Evolutionary conservation across 371 early-diverging fungal genomes (phyloP), one percentile per base, ranked within the genome.

Genomic region (Rhizopus microsporus): DNA sequence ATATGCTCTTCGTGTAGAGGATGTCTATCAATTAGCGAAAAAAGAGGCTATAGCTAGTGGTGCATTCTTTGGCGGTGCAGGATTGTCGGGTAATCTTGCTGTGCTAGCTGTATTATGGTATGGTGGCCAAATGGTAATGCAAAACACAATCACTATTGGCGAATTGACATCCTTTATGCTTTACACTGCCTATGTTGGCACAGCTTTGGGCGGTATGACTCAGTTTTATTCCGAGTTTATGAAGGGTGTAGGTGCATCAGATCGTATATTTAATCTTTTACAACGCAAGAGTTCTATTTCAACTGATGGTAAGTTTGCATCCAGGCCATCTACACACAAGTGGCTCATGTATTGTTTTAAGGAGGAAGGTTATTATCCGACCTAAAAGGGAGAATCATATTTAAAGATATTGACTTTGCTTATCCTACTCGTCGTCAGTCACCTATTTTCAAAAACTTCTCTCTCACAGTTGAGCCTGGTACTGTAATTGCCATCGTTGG

Each of bases 231-330:
- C 89, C 7, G 91, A 92, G 62, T 80, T 89, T 15, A 91, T 89
- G 88, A 93, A 92, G 67, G 94, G 92, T 44, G 75, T 88, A 17
- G 91, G 92, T 62, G 92, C 94, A 17, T 82, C 86, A 12, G 74
- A 81, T 29, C 79, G 93, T 6, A 59, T 92, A 17, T 93, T 94
- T 72, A 73, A 83, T 10, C 57, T 91, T 23, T 61, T 92, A 34
- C 80, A 90, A 29, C 76, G 81, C 33, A 56, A 72, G 40, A 85
- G 88, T 5, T 53, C 68, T 0, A 88, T 93, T 34, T 49, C 12
- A 1, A 31, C 59, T 10, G 67, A 70, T 7, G 48, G 68, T 65
- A 66, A 54, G 71, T 32, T 15, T 16, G 23, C 23, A 23, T 23
- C 23, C 23, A 23, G 23, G 2, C 23, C 23, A 23, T 23, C 23